Evolutionary conservation across 257 asterid genomes (phyloP).

Genomic region (Gentiana straminea): DNA sequence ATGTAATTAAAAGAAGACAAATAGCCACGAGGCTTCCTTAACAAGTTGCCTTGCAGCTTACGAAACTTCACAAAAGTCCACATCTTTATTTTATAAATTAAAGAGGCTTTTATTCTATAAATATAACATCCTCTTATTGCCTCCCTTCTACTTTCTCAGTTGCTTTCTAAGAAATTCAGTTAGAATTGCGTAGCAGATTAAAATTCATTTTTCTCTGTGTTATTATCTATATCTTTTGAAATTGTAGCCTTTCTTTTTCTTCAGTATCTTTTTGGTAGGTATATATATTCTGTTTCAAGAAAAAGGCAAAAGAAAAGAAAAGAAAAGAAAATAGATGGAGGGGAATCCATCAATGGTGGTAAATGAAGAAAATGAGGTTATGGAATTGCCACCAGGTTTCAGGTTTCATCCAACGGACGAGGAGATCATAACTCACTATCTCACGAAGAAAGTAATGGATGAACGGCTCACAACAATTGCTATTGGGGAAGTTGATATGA

Average conservation of each 20-base stretch:
- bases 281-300: neutral
- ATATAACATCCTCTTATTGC: slow-evolving; percentile 24
- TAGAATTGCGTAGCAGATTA: neutral
- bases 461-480: slow-evolving; percentile 42
- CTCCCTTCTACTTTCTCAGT: slow-evolving; percentile 31
- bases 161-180: slow-evolving; percentile 15
- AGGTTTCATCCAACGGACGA: slow-evolving; percentile 84
- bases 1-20: neutral
- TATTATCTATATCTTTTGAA: neutral
- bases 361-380: slow-evolving; percentile 15
- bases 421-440: slow-evolving; percentile 64
- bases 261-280: neutral
- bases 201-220: neutral
- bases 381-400: slow-evolving; percentile 67
- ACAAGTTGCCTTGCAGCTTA: slow-evolving; percentile 32
- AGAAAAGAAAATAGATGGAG: slow-evolving; percentile 21
- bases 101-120: slow-evolving; percentile 12
- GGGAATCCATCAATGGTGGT: slow-evolving; percentile 15
- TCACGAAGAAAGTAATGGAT: slow-evolving; percentile 44
- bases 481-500: slow-evolving; percentile 73
- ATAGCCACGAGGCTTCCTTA: slow-evolving; percentile 32
- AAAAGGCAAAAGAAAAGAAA: neutral
- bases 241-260: neutral
- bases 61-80: slow-evolving; percentile 13
- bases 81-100: neutral